phyloP scores from a whole-genome alignment of 169 alveolate species.

The Theileria parva region DNA sequence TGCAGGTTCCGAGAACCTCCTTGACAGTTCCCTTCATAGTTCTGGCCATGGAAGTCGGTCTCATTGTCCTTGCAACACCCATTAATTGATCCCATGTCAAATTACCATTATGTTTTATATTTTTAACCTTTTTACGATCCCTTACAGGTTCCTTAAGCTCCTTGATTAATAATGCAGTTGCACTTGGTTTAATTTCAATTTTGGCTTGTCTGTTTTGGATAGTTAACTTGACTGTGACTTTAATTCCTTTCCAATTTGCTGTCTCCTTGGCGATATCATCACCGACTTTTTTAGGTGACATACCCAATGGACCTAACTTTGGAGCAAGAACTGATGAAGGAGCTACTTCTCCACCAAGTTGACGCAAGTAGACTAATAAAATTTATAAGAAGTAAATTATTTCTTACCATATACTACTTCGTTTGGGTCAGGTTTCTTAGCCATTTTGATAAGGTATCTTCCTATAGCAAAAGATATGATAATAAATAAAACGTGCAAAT shows the following conservation, averaged over 20 bases:
- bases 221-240: slow-evolving; percentile 91
- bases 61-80: slow-evolving; percentile 92
- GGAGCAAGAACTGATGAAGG: slow-evolving; percentile 98
- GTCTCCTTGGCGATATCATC: slow-evolving; percentile 97
- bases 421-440: slow-evolving; percentile 81
- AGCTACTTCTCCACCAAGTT: slow-evolving; percentile 96
- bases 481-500: neutral
- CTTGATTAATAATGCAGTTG: slow-evolving; percentile 92
- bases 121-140: slow-evolving; percentile 94
- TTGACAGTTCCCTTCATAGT: slow-evolving; percentile 94
- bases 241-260: slow-evolving; percentile 93
- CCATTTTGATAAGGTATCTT: slow-evolving; percentile 51
- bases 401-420: slow-evolving; percentile 76
- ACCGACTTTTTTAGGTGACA: slow-evolving; percentile 95
- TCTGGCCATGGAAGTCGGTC: slow-evolving; percentile 85
- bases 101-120: slow-evolving; percentile 95
- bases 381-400: neutral
- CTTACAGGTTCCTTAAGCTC: slow-evolving; percentile 95
- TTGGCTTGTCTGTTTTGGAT: slow-evolving; percentile 89
- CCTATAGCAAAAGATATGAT: neutral
- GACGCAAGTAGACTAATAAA: slow-evolving; percentile 89
- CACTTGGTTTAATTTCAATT: slow-evolving; percentile 93
- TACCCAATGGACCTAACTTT: slow-evolving; percentile 96
- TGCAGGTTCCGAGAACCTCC: slow-evolving; percentile 96
- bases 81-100: slow-evolving; percentile 89